These are phyloP conservation scores for Paecilomyces sp. DNA, from an alignment of 2,329 filamentous ascomycete genomes.

Conservation along the genomic window DNA sequence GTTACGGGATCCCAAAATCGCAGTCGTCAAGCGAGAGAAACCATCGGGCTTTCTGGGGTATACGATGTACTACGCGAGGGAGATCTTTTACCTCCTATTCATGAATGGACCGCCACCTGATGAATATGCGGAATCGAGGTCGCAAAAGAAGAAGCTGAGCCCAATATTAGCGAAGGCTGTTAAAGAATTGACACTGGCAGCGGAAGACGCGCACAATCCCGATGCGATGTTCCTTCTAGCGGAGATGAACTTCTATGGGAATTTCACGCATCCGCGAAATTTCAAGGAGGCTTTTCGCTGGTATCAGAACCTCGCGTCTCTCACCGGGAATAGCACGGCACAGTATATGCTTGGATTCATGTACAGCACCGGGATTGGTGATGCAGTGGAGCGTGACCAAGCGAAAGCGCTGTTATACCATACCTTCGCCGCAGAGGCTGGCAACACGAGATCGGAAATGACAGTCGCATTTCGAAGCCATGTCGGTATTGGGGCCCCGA, in stretches of 20 bases:
- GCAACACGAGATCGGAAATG: conserved; percentile 85
- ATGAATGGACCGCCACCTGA: conserved; percentile 53
- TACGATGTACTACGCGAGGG: conserved; percentile 54
- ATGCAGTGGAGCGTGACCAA: conserved; percentile 74
- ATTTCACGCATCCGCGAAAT: conserved; percentile 79
- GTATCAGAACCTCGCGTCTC: conserved; percentile 69
- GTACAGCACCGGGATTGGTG: conserved; percentile 87
- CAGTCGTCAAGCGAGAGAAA: conserved; percentile 29
- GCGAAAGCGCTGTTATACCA: conserved; percentile 90
- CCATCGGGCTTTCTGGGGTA: conserved; percentile 53
- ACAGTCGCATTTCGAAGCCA: conserved; percentile 82
- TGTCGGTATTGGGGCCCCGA: conserved; percentile 73
- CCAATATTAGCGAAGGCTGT: conserved; percentile 51
- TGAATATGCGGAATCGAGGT: conserved; percentile 31
- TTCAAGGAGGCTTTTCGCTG: conserved; percentile 71
- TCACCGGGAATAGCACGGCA: conserved; percentile 81
- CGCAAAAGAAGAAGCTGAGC: conserved; percentile 25
- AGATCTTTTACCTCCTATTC: conserved; percentile 57
- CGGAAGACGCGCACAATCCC: conserved; percentile 47
- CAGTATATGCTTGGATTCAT: conserved; percentile 95
- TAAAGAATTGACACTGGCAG: conserved; percentile 52
- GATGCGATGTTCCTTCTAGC: conserved; percentile 86
- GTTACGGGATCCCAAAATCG: conserved; percentile 21
- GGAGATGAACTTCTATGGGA: conserved; percentile 95
- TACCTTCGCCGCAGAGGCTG: conserved; percentile 80